A percentile compares a stretch with the other conserved stretches of the same genome.
phyloP scores from a whole-genome alignment of 495 filamentous ascomycete genomes.

The Xylaria curta region DNA sequence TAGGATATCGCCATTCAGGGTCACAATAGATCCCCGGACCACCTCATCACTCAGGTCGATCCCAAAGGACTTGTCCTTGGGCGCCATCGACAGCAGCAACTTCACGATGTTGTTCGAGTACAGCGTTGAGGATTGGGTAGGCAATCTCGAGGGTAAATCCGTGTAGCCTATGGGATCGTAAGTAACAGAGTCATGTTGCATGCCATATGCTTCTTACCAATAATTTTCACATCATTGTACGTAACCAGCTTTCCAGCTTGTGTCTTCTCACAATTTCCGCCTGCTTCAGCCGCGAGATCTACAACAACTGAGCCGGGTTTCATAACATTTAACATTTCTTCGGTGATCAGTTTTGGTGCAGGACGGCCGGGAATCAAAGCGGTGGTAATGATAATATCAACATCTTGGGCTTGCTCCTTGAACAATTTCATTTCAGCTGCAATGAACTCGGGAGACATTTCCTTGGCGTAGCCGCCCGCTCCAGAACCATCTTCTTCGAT shows the following conservation, averaged over 20 bases:
- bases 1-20: slow-evolving; percentile 72
- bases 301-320: slow-evolving; percentile 82
- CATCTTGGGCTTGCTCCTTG: slow-evolving; percentile 77
- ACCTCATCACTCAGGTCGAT: slow-evolving; percentile 81
- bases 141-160: slow-evolving; percentile 78
- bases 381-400: slow-evolving; percentile 88
- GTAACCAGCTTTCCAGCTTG: slow-evolving; percentile 68
- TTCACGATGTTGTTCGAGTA: slow-evolving; percentile 91
- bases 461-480: slow-evolving; percentile 81
- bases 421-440: slow-evolving; percentile 89
- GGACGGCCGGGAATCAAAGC: slow-evolving; percentile 79
- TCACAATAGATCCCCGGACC: slow-evolving; percentile 79
- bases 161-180: slow-evolving; percentile 67
- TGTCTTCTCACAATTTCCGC: slow-evolving; percentile 81
- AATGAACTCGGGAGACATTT: slow-evolving; percentile 89
- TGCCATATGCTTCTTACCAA: slow-evolving; percentile 57
- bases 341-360: slow-evolving; percentile 78
- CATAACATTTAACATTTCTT: slow-evolving; percentile 79
- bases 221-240: slow-evolving; percentile 78
- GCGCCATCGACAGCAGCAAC: slow-evolving; percentile 76
- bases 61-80: slow-evolving; percentile 74
- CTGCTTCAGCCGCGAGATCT: slow-evolving; percentile 80
- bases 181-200: neutral
- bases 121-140: slow-evolving; percentile 80
- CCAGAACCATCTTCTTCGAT: slow-evolving; percentile 84